Evolutionary conservation across 1,139 yeast genomes (phyloP), one percentile per base, ranked within the genome.

Genomic region (Candida buenavistaensis): DNA sequence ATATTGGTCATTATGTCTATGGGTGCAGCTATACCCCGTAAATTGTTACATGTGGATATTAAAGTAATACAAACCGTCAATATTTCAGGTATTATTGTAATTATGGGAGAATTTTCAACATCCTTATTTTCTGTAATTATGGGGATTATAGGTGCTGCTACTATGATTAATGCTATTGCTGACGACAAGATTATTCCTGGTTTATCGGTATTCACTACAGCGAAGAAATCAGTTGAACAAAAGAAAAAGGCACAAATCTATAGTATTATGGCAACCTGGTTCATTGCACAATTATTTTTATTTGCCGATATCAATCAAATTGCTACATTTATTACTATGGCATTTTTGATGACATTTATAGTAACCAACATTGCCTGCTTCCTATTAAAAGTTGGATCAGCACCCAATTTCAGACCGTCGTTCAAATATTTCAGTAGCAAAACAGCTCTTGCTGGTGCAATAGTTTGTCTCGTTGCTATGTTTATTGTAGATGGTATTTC

Each of bases 251-350:
- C 75, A 11, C 82, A 88, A 1, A 48, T 55, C 7, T 50, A 46
- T 26, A 51, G 65, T 21, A 76, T 92, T 21, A 41, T 85, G 1
- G 62, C 83, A 37, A 86, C 97, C 2, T 92, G 95, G 85, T 41
- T 80, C 2, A 55, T 92, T 26, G 86, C 95, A 4, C 98, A 92
- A 52, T 43, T 83, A 6, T 90, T 92, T 42, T 65, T 92, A 23
- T 80, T 92, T 53, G 86, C 95, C 1, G 95, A 92, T 55, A 85
- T 92, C 44, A 92, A 92, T 59, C 88, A 84, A 56, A 89, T 92
- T 57, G 98, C 98, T 2, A 85, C 94, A 0, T 83, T 89, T 51
- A 90, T 92, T 40, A 90, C 97, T 2, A 89, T 92, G 97, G 96
- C 98, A 0, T 92, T 88, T 51, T 68, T 92, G 37, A 86, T 90